phyloP scores from a whole-genome alignment of 495 filamentous ascomycete species.

The Cladorrhinum samala region DNA sequence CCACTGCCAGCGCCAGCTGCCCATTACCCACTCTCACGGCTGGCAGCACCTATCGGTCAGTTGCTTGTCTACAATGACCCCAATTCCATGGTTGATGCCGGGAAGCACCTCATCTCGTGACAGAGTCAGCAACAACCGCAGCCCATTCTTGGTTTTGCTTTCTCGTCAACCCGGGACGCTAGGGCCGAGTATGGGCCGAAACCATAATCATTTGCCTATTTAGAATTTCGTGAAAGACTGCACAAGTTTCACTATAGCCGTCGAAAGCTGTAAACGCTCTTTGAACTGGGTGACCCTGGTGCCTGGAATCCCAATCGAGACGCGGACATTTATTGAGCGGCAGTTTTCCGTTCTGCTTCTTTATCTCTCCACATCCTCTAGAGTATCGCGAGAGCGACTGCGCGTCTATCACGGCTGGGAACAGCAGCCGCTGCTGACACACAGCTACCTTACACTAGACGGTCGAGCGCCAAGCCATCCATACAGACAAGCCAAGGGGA shows the following conservation, averaged over 20 bases:
- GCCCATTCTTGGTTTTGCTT: too few species aligned
- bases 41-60: not conserved
- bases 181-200: too few species aligned
- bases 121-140: slow-evolving; percentile 2
- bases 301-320: not conserved
- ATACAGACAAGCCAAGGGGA: too few species aligned
- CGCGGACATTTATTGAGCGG: not conserved
- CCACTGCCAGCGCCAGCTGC: not conserved
- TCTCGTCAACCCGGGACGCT: too few species aligned
- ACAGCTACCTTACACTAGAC: too few species aligned
- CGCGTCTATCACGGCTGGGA: not conserved
- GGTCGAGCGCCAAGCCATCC: not conserved
- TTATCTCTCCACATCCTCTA: too few species aligned
- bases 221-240: too few species aligned
- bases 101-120: slow-evolving; percentile 8
- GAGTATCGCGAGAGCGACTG: too few species aligned
- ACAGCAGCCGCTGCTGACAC: not conserved
- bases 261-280: too few species aligned
- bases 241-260: too few species aligned
- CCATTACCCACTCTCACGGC: too few species aligned
- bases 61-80: not conserved
- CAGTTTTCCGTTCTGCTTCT: not conserved
- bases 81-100: not conserved
- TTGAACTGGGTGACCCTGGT: not conserved
- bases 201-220: too few species aligned